Base-by-base conservation (phyloP, 768 basidiomycete genomes). In the Crassisporium funariophilum region DNA sequence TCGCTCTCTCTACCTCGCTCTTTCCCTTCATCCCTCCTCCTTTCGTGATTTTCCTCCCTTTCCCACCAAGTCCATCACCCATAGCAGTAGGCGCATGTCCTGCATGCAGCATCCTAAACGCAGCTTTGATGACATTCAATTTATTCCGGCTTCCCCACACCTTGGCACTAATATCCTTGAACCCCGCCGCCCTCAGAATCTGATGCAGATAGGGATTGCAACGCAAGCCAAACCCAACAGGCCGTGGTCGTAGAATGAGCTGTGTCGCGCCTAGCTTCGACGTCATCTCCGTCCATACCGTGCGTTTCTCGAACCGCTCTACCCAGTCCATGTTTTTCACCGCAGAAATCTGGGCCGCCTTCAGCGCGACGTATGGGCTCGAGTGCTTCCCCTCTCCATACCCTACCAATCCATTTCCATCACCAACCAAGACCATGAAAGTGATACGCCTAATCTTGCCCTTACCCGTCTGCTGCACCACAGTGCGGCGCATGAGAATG, bases 81-180 rank as follows among this genome's bases (percentile, higher is more conserved):
- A 97, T 84, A 11, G 76, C 77, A 43, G 86, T 64, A 4, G 90
- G 89, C 50, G 83, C 83, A 62, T 88, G 83, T 0, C 95, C 94
- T 1, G 88, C 82, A 50, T 94, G 91, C 39, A 99, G 71, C 73
- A 97, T 77, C 63, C 86, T 77, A 56, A 93, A 78, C 12, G 83
- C 75, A 19, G 86, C 83, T 71, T 97, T 95, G 73, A 95, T 82
- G 33, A 95, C 91, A 65, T 88, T 82, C 54, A 89, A 73, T 27
- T 78, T 82, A 67, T 95, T 98, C 54, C 89, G 75, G 60, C 90
- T 94, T 12, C 95, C 94, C 83, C 91, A 90, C 15, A 98, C 89
- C 69, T 97, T 98, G 22, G 91, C 95, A 55, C 90, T 93, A 34
- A 90, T 78, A 68, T 99, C 95, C 65, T 91, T 88, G 70, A 99